Conservation (phyloP, 2,329 filamentous ascomycete species). For the Epichloe gansuensis region DNA sequence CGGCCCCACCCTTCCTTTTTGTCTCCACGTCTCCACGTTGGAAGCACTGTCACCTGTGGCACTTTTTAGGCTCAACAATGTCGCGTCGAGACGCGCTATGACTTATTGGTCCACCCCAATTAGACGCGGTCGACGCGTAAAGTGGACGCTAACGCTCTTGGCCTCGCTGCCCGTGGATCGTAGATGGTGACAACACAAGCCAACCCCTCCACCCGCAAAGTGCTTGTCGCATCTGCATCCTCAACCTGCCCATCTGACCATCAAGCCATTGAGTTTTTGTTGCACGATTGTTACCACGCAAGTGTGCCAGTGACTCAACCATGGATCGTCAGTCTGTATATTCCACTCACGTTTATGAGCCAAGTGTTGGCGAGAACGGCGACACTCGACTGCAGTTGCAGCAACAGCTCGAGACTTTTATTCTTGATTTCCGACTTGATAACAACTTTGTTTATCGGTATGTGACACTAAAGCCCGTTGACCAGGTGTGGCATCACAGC, state of each 20-base stretch:
- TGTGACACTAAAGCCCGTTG: conserved; percentile 8
- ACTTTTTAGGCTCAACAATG: background rate
- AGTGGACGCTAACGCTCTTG: conserved; percentile 1
- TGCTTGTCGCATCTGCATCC: background rate
- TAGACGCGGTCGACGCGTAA: conserved; percentile 11
- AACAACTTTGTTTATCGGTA: conserved; percentile 92
- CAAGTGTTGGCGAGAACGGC: conserved; percentile 50
- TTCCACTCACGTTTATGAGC: conserved; percentile 67
- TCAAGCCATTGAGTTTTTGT: background rate
- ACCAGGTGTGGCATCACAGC: background rate
- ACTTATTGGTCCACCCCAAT: no score
- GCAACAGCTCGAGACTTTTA: conserved; percentile 74
- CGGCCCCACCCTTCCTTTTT: background rate
- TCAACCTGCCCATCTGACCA: background rate
- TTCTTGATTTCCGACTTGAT: conserved; percentile 87
- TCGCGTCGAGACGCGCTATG: background rate
- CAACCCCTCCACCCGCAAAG: background rate
- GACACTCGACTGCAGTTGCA: conserved; percentile 64
- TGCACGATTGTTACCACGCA: background rate
- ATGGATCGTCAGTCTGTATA: conserved; percentile 90
- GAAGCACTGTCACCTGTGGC: conserved; percentile 10
- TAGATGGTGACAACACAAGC: background rate
- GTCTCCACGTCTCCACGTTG: conserved; percentile 10
- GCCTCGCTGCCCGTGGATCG: background rate
- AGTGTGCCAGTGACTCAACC: background rate